Base-by-base conservation (phyloP, 805 yeast species). In the Yamadazyma olivae region DNA sequence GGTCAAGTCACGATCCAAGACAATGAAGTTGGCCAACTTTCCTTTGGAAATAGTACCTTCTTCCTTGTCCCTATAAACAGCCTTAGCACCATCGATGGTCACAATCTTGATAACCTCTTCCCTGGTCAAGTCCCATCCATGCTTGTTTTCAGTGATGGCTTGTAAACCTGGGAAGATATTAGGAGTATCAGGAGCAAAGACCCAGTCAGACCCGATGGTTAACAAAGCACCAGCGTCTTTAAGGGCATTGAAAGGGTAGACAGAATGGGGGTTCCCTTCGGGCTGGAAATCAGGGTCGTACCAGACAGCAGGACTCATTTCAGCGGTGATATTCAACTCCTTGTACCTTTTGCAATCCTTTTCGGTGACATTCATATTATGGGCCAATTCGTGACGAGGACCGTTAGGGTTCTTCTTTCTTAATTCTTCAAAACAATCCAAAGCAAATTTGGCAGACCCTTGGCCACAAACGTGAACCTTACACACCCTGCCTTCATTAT, bases 161-260 rank as follows among this genome's bases (percentile, higher is more conserved):
- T 50, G 56, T 14, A 51, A 33, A 20, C 52, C 54, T 15, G 53
- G 54, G 40, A 50, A 50, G 24, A 51, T 51, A 40, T 50, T 48
- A 17, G 56, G 54, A 25, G 52, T 45, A 35, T 51, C 54, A 13
- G 56, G 56, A 21, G 54, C 49, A 43, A 51, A 51, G 4, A 51
- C 56, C 54, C 56, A 50, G 26, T 51, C 56, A 6, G 56, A 51
- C 12, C 56, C 54, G 36, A 51, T 50, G 8, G 56, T 51, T 25
- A 51, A 27, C 22, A 50, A 27, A 10, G 56, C 56, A 13, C 56
- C 56, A 32, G 42, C 32, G 10, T 50, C 45, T 29, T 49, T 43
- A 35, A 51, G 39, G 23, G 33, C 6, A 32, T 48, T 51, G 48
- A 51, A 51, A 7, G 56, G 54, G 37, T 51, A 51, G n/a, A 51